Conservation (phyloP, 495 filamentous ascomycete species). For the Oidiodendron maius region DNA sequence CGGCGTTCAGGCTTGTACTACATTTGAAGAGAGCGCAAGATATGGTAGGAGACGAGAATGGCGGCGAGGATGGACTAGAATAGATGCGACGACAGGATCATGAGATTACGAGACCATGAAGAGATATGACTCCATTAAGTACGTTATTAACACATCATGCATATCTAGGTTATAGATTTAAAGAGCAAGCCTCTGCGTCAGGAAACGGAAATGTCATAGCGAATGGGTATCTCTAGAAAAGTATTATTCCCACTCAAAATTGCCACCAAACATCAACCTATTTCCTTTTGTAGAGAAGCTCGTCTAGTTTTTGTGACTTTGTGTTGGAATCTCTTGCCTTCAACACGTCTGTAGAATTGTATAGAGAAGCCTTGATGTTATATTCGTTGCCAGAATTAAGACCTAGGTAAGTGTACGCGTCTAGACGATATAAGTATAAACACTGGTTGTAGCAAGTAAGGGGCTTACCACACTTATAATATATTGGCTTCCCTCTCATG, state of each 20-base stretch:
- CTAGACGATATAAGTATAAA: slow-evolving; percentile 26
- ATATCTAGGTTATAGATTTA: background rate
- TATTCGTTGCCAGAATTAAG: slow-evolving; percentile 63
- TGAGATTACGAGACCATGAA: background rate
- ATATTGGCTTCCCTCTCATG: slow-evolving; percentile 39
- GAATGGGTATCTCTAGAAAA: slow-evolving; percentile 17
- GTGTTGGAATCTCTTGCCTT: background rate
- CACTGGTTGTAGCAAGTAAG: background rate
- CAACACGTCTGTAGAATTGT: slow-evolving; percentile 37
- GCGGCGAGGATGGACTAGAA: background rate
- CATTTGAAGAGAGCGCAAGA: slow-evolving; percentile 55
- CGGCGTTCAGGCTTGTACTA: slow-evolving; percentile 82
- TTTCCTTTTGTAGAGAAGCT: slow-evolving; percentile 17
- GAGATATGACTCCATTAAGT: background rate
- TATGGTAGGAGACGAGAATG: slow-evolving; percentile 13
- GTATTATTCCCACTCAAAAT: background rate
- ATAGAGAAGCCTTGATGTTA: slow-evolving; percentile 57
- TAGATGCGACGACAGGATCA: background rate
- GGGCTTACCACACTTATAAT: slow-evolving; percentile 64
- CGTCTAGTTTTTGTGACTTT: slow-evolving; percentile 9
- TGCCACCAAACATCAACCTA: slow-evolving; percentile 7
- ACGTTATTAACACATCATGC: background rate
- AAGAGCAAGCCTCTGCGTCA: background rate
- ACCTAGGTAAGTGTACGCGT: slow-evolving; percentile 69
- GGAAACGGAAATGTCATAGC: background rate